These are phyloP conservation scores for Cladosporium velox DNA, from an alignment of 2,329 filamentous ascomycete species.

Conservation along the genomic window DNA sequence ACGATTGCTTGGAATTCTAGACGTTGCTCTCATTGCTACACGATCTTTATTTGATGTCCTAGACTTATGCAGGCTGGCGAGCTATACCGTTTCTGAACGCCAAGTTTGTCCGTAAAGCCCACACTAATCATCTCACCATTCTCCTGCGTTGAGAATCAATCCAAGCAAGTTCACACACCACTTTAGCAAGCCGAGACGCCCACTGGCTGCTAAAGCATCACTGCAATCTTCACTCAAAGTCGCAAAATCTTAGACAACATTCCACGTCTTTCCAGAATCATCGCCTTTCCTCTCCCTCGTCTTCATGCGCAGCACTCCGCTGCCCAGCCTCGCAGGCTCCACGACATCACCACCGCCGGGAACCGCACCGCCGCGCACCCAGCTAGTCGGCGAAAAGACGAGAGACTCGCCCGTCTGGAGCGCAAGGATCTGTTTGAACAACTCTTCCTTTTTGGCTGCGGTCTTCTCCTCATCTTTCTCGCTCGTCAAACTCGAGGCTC, in stretches of 20 bases:
- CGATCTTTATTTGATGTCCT: not conserved
- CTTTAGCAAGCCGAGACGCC: no score
- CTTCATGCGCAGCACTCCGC: slow-evolving; percentile 30
- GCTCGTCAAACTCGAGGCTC: slow-evolving; percentile 30
- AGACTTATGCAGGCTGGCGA: not conserved
- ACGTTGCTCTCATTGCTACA: not conserved
- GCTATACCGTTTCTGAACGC: not conserved
- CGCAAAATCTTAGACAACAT: not conserved
- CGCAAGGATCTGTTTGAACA: slow-evolving; percentile 36
- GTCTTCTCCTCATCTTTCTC: slow-evolving; percentile 15
- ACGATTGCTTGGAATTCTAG: no score
- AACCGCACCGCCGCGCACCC: slow-evolving; percentile 27
- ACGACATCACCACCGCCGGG: not conserved
- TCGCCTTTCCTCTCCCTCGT: slow-evolving; percentile 33
- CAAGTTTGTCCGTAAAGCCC: not conserved
- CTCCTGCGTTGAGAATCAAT: not conserved
- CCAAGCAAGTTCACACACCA: not conserved
- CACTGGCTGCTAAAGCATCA: no score
- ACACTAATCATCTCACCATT: not conserved
- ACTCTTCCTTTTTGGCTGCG: slow-evolving; percentile 19
- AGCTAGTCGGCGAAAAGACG: slow-evolving; percentile 36
- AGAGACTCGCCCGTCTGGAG: slow-evolving; percentile 37
- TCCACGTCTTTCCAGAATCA: slow-evolving; percentile 33
- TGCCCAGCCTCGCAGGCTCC: slow-evolving; percentile 28
- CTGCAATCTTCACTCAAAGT: no score